Conservation (phyloP, 2,329 filamentous ascomycete species). For the Talaromyces marneffei region DNA sequence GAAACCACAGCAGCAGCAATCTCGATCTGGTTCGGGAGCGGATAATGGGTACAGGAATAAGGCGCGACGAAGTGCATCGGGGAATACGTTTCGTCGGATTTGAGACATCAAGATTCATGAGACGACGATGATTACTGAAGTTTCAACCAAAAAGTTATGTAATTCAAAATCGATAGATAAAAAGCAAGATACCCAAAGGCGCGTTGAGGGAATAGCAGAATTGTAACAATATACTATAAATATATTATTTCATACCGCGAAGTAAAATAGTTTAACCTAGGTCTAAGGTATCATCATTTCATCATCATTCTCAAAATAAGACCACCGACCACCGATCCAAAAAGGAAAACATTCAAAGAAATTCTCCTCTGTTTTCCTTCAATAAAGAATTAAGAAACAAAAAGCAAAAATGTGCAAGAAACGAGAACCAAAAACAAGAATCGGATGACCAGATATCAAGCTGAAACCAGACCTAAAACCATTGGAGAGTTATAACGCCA, state of each 20-base stretch:
- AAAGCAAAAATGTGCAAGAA: neutral
- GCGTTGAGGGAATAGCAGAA: neutral
- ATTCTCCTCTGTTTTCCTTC: neutral
- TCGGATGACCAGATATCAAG: neutral
- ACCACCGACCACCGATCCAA: neutral
- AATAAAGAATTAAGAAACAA: neutral
- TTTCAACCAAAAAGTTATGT: neutral
- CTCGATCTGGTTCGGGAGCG: constrained; percentile 12
- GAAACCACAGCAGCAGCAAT: neutral
- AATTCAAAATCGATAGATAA: neutral
- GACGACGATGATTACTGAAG: neutral
- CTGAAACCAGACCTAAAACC: neutral
- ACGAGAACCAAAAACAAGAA: neutral
- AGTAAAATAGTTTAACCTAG: neutral
- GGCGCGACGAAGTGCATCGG: constrained; percentile 45
- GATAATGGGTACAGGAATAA: constrained; percentile 28
- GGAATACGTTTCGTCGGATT: constrained; percentile 38
- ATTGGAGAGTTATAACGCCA: neutral
- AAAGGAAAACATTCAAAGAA: neutral
- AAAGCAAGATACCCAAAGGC: neutral
- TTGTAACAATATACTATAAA: neutral
- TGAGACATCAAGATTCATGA: neutral
- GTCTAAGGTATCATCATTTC: constrained; percentile 1
- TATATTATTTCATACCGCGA: neutral
- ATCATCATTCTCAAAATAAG: neutral